Evolutionary conservation across 2,329 filamentous ascomycete species (phyloP).

Genomic region (Macrophomina pseudophaseolina): DNA sequence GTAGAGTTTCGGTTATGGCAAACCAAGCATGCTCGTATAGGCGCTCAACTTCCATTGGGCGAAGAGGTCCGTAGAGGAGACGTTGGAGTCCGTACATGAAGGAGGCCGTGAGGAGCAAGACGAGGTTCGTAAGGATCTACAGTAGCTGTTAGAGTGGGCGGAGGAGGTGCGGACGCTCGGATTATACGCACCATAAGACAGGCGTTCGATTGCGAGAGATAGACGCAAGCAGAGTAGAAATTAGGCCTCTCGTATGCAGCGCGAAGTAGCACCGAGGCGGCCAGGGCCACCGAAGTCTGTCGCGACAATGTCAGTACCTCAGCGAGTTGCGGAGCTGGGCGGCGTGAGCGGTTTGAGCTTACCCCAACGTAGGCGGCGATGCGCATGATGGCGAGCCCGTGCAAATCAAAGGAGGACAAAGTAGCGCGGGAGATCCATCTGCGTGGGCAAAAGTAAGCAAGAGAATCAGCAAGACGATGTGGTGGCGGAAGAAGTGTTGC

Average conservation of each 20-base stretch:
- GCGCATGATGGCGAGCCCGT: conserved; percentile 24
- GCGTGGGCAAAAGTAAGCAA: background rate
- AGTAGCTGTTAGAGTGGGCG: conserved; percentile 28
- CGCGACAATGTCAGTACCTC: conserved; percentile 6
- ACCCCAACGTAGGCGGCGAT: conserved; percentile 27
- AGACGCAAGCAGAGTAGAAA: conserved; percentile 97
- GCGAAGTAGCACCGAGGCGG: conserved; percentile 81
- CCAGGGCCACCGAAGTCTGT: conserved; percentile 73
- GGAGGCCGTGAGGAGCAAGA: conserved; percentile 78
- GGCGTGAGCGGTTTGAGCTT: conserved; percentile 19
- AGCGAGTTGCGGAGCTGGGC: conserved; percentile 5
- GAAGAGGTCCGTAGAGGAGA: conserved; percentile 86
- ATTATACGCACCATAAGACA: conserved; percentile 76
- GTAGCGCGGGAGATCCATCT: conserved; percentile 23
- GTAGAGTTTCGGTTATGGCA: conserved; percentile 91
- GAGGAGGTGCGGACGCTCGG: conserved; percentile 21
- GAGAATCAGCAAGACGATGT: background rate
- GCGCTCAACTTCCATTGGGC: conserved; percentile 94
- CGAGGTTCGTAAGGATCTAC: conserved; percentile 88
- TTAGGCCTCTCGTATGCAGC: conserved; percentile 95
- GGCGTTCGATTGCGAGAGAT: conserved; percentile 93
- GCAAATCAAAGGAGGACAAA: conserved; percentile 16
- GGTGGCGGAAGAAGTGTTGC: conserved; percentile 12
- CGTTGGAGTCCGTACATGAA: conserved; percentile 88
- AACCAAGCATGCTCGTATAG: conserved; percentile 98